Conservation (phyloP, 2,329 filamentous ascomycete species). For the Arthrocladium fulminans region DNA sequence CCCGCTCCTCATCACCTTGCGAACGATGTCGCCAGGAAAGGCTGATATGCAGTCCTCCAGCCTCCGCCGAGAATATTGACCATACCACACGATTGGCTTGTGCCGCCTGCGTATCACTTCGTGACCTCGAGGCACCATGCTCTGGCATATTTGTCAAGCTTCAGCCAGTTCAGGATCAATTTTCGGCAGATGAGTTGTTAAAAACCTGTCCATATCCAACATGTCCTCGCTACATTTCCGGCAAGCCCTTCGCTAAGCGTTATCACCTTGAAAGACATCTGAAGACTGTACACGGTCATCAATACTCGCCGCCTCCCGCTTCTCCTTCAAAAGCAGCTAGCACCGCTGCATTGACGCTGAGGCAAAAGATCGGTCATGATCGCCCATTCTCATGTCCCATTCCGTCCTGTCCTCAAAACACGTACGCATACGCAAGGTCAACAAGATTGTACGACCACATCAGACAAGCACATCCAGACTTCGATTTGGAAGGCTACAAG, state of each 20-base stretch:
- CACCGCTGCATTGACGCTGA: neutral
- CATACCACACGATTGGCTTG: neutral
- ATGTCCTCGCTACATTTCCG: slow-evolving; percentile 14
- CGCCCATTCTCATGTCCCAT: slow-evolving; percentile 18
- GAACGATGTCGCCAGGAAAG: slow-evolving; percentile 6
- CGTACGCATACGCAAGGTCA: slow-evolving; percentile 13
- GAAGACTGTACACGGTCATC: slow-evolving; percentile 10
- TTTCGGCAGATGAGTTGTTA: neutral
- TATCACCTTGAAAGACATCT: slow-evolving; percentile 17
- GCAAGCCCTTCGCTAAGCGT: slow-evolving; percentile 17
- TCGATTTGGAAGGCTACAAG: slow-evolving; percentile 12
- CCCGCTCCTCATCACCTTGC: slow-evolving; percentile 6
- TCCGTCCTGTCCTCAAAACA: slow-evolving; percentile 11
- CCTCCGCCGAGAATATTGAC: neutral
- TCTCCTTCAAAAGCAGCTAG: neutral
- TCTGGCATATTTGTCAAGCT: slow-evolving; percentile 12
- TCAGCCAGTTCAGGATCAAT: neutral
- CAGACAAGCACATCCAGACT: slow-evolving; percentile 19
- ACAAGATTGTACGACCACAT: slow-evolving; percentile 21
- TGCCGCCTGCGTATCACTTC: neutral
- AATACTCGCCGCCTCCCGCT: neutral
- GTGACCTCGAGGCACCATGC: neutral
- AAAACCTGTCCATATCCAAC: slow-evolving; percentile 15
- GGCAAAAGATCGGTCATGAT: neutral
- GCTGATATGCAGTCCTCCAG: neutral